These are phyloP conservation scores for Pholiota molesta DNA, from an alignment of 768 basidiomycete genomes.

Conservation along the genomic window DNA sequence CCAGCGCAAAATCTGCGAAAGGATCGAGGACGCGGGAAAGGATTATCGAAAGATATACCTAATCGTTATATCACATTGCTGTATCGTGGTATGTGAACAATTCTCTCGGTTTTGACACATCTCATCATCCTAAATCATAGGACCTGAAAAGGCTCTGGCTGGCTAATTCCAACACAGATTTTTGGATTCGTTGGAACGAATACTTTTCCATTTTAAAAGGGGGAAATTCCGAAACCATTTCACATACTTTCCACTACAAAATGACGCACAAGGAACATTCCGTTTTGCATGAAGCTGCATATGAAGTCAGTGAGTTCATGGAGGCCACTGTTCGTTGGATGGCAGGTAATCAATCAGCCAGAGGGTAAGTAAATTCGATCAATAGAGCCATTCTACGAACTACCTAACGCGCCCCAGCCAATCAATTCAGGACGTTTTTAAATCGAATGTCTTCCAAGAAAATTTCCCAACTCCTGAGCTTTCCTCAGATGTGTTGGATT, in stretches of 20 bases:
- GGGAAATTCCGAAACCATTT: not conserved
- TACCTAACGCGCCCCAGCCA: conserved; percentile 19
- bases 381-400: not conserved
- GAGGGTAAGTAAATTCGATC: conserved; percentile 17
- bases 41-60: conserved; percentile 35
- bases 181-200: conserved; percentile 42
- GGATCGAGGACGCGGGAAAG: conserved; percentile 16
- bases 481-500: not conserved
- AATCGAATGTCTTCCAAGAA: not conserved
- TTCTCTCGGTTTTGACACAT: not conserved
- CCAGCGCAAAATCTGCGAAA: conserved; percentile 23
- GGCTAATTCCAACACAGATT: conserved; percentile 31
- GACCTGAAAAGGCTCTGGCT: conserved; percentile 39
- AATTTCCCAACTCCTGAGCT: conserved; percentile 1
- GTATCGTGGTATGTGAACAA: conserved; percentile 28
- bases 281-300: conserved; percentile 14
- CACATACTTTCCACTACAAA: conserved; percentile 22
- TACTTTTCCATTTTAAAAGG: conserved; percentile 38
- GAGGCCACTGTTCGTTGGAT: conserved; percentile 23
- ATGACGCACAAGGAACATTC: conserved; percentile 21
- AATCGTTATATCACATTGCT: conserved; percentile 30
- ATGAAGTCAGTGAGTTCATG: conserved; percentile 13
- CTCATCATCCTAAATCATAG: conserved; percentile 19
- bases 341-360: conserved; percentile 16
- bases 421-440: conserved; percentile 20